These are phyloP conservation scores for Schizophyllum commune DNA, from an alignment of 1,284 basidiomycete species.

Conservation along the genomic window DNA sequence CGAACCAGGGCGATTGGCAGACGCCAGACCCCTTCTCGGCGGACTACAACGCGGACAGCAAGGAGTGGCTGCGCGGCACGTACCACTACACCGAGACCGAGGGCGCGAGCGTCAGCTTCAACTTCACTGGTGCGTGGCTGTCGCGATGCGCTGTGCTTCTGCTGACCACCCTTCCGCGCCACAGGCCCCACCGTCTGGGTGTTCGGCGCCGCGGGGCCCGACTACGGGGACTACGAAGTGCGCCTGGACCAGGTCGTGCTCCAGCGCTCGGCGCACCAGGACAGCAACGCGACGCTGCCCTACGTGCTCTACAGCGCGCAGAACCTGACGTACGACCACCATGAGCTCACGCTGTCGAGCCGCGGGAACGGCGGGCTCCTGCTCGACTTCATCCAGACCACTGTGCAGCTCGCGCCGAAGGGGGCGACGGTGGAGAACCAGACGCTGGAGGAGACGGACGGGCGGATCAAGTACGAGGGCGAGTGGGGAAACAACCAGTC, in stretches of 20 bases:
- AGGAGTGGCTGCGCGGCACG: constrained; percentile 31
- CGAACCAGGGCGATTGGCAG: constrained; percentile 28
- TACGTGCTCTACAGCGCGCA: constrained; percentile 24
- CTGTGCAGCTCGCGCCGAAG: constrained; percentile 28
- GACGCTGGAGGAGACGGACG: constrained; percentile 30
- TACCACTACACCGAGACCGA: constrained; percentile 28
- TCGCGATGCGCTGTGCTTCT: too few species aligned
- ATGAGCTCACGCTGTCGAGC: constrained; percentile 24
- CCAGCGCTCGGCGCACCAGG: constrained; percentile 18
- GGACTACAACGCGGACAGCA: constrained; percentile 23
- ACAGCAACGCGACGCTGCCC: constrained; percentile 23
- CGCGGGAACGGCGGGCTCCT: constrained; percentile 26
- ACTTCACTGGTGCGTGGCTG: constrained; percentile 28
- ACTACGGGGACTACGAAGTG: constrained; percentile 31
- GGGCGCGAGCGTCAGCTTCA: constrained; percentile 26
- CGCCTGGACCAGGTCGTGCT: constrained; percentile 22
- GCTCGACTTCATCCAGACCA: constrained; percentile 30
- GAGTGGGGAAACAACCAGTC: constrained; percentile 32
- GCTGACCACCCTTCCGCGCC: constrained; percentile 1
- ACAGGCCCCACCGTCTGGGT: constrained; percentile 32
- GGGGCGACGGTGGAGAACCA: constrained; percentile 30
- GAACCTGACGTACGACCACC: constrained; percentile 27
- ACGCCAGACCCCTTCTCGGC: constrained; percentile 34
- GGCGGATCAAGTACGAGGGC: constrained; percentile 27
- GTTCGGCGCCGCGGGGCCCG: constrained; percentile 30